phyloP scores from a whole-genome alignment of 2,329 filamentous ascomycete genomes.

The Corinectria fuckeliana region DNA sequence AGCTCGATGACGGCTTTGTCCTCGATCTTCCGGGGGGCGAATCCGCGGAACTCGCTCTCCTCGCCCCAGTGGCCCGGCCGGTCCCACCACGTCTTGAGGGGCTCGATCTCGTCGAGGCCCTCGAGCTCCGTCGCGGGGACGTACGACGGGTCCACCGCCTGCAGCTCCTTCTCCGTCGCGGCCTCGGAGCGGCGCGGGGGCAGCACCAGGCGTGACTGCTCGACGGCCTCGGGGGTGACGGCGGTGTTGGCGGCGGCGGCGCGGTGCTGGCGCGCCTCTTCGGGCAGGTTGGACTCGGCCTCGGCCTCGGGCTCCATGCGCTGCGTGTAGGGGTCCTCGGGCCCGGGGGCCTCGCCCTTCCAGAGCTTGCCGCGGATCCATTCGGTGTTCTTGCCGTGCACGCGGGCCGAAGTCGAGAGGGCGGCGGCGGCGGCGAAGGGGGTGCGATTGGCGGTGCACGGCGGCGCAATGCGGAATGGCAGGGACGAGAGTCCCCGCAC shows the following conservation, averaged over 20 bases:
- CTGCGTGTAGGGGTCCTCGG: conserved; percentile 49
- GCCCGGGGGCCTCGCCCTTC: conserved; percentile 48
- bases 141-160: conserved; percentile 48
- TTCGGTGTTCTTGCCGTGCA: conserved; percentile 43
- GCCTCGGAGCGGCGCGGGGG: conserved; percentile 45
- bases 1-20: conserved; percentile 56
- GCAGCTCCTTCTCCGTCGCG: conserved; percentile 40
- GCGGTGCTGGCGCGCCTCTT: conserved; percentile 37
- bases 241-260: conserved; percentile 23
- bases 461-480: conserved; percentile 33
- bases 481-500: conserved; percentile 44
- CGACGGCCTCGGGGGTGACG: conserved; percentile 35
- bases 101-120: conserved; percentile 55
- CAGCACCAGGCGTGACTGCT: conserved; percentile 41
- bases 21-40: conserved; percentile 49
- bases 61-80: conserved; percentile 57
- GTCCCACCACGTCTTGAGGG: conserved; percentile 61
- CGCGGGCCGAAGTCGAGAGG: conserved; percentile 45
- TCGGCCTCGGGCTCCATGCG: conserved; percentile 36
- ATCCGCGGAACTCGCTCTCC: conserved; percentile 53
- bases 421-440: conserved; percentile 37
- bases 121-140: conserved; percentile 53
- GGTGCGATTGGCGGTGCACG: conserved; percentile 33
- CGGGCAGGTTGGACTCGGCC: conserved; percentile 39
- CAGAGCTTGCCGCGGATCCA: conserved; percentile 50